Conservation (phyloP, 441 rosid species). For the Dalechampia spathulata region DNA sequence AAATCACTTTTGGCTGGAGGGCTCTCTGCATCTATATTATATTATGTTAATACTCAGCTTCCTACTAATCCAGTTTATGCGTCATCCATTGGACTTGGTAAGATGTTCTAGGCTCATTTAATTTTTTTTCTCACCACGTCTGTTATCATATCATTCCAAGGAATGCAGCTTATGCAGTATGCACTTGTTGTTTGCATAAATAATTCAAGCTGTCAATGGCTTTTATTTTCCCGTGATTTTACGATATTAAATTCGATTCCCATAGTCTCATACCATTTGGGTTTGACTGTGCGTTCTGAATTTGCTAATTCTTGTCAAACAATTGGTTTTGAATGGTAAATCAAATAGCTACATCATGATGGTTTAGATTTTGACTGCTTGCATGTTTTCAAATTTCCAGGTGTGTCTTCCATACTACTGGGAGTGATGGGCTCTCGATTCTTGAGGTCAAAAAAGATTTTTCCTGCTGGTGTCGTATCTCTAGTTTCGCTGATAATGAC, state of each 20-base stretch:
- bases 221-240: too few relatives aligned
- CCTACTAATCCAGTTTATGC: constrained; percentile 65
- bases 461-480: constrained; percentile 87
- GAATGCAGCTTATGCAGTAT: too few relatives aligned
- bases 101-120: constrained; percentile 9
- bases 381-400: constrained; percentile 27
- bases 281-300: too few relatives aligned
- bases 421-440: constrained; percentile 87
- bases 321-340: too few relatives aligned
- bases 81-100: constrained; percentile 76
- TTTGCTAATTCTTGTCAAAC: too few relatives aligned
- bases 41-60: constrained; percentile 61
- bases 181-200: too few relatives aligned
- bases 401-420: constrained; percentile 60
- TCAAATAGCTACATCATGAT: not conserved
- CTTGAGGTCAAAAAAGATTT: constrained; percentile 57
- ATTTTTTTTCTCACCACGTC: not conserved
- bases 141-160: too few relatives aligned
- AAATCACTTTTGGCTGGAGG: constrained; percentile 81
- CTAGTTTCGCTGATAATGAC: constrained; percentile 71
- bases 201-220: too few relatives aligned
- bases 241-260: too few relatives aligned
- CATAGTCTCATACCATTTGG: too few relatives aligned
- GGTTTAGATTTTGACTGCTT: not conserved
- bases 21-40: constrained; percentile 52